Evolutionary conservation across 116 monocot genomes (phyloP), one percentile per base, ranked within the genome.

Genomic region (Phalaenopsis hybrid): DNA sequence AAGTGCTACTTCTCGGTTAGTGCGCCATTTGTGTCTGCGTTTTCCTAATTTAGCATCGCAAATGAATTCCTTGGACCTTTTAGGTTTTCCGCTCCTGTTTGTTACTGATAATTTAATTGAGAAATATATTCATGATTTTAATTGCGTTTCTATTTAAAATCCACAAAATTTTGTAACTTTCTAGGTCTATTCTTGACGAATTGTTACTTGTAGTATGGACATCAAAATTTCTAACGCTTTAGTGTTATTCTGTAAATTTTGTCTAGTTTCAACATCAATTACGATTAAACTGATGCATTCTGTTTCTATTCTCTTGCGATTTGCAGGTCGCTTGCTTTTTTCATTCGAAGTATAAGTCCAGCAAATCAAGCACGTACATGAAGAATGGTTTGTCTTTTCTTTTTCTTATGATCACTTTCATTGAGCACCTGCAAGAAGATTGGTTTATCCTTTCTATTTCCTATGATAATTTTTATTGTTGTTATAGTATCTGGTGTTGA

Each of bases 1-100:
- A 90, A 88, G 74, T 90, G 90, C 84, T 84, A 88, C 69, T 88
- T 90, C 68, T 90, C 90, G 77, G 88, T 90, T 37, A 82, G 85
- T 21, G 13, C 72, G 34, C 11, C 4, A 41, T 72, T 72, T 72
- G 15, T 23, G 57, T 57, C 18, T 57, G 57, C 10, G 46, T 46
- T 57, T 57, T 57, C 18, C 57, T 57, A 57, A 12, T 57, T 57
- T 8, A 57, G 15, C 21, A 31, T 31, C 31, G 28, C 25, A 68
- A 11, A 68, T 6, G 5, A 20, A 28, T 68, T 68, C 28, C 2
- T 5, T 23, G 68, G 8, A 20, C 28, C 68, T 21, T 68, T 25
- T 25, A 28, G 23, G 4, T 68, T 68, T 21, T 28, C 21, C 7
- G 21, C 31, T 57, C 57, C 57, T 57, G 31, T 57, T 57, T 57